Evolutionary conservation across 2,329 filamentous ascomycete genomes (phyloP).

Genomic region (Thielaviopsis musarum): DNA sequence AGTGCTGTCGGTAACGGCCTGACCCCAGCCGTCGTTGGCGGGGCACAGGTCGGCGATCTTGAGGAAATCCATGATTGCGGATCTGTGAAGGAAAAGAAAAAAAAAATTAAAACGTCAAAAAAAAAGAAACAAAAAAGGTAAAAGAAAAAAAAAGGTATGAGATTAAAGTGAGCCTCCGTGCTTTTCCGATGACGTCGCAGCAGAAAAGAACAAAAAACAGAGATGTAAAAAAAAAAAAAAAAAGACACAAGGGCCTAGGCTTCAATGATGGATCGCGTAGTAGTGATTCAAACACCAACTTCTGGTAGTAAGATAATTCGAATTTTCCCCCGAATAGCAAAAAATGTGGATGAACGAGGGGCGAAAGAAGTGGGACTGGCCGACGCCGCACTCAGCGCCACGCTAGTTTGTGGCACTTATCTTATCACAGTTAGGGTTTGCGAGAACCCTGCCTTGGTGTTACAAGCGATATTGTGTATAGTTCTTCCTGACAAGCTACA

Average conservation of each 20-base stretch:
- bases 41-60: constrained; percentile 57
- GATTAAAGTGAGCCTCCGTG: not conserved
- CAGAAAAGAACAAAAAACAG: constrained; percentile 2
- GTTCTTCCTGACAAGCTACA: not conserved
- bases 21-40: constrained; percentile 73
- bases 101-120: not conserved
- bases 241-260: not conserved
- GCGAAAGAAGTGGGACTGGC: constrained; percentile 2
- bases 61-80: constrained; percentile 23
- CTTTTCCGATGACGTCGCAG: not conserved
- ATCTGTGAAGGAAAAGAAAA: not conserved
- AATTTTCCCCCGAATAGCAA: constrained; percentile 9
- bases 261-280: constrained; percentile 1
- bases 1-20: constrained; percentile 63
- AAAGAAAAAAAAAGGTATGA: not conserved
- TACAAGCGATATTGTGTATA: no score
- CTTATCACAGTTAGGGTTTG: not conserved
- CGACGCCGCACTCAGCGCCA: not conserved
- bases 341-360: constrained; percentile 12
- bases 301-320: constrained; percentile 4
- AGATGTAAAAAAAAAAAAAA: not conserved
- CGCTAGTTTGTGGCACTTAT: not conserved
- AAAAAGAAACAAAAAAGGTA: not conserved
- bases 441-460: not conserved
- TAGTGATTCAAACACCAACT: not conserved